Conservation (phyloP, 116 monocot species). For the Papilionanthe hybrid region DNA sequence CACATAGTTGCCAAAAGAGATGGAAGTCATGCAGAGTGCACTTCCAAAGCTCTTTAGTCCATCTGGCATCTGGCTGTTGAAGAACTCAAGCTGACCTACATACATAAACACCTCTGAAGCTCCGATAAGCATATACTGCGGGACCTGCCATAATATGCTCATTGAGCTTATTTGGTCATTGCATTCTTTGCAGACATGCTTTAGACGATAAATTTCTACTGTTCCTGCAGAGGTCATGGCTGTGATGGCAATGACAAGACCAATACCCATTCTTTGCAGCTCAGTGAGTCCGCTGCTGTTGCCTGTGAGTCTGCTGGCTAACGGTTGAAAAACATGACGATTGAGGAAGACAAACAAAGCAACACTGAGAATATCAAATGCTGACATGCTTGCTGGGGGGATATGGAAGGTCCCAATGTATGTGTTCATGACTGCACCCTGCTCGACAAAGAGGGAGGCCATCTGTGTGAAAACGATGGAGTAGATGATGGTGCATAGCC, state of each 20-base stretch:
- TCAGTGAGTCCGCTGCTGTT: slow-evolving; percentile 15
- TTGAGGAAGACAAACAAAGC: slow-evolving; percentile 21
- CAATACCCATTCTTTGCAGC: slow-evolving; percentile 38
- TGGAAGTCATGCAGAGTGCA: slow-evolving; percentile 63
- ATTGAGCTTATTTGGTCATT: background rate
- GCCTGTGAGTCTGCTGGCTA: background rate
- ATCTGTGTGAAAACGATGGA: slow-evolving; percentile 41
- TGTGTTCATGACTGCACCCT: slow-evolving; percentile 27
- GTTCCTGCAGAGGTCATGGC: slow-evolving; percentile 28
- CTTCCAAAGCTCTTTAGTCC: slow-evolving; percentile 78
- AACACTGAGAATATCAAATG: slow-evolving; percentile 36
- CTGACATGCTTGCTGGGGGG: slow-evolving; percentile 36
- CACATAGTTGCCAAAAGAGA: slow-evolving; percentile 67
- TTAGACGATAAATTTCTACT: slow-evolving; percentile 19
- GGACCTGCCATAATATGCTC: slow-evolving; percentile 34
- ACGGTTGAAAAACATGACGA: slow-evolving; percentile 15
- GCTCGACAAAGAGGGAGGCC: slow-evolving; percentile 41
- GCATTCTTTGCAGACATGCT: slow-evolving; percentile 16
- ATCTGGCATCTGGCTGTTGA: slow-evolving; percentile 55
- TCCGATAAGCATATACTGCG: slow-evolving; percentile 55
- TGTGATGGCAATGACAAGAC: slow-evolving; percentile 18
- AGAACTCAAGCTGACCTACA: slow-evolving; percentile 68
- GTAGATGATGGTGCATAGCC: slow-evolving; percentile 42
- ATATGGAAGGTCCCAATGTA: slow-evolving; percentile 14
- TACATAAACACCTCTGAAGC: slow-evolving; percentile 76